Evolutionary conservation across 2,329 filamentous ascomycete genomes (phyloP), one percentile per base, ranked within the genome.

Genomic region (Diaporthe sp.): DNA sequence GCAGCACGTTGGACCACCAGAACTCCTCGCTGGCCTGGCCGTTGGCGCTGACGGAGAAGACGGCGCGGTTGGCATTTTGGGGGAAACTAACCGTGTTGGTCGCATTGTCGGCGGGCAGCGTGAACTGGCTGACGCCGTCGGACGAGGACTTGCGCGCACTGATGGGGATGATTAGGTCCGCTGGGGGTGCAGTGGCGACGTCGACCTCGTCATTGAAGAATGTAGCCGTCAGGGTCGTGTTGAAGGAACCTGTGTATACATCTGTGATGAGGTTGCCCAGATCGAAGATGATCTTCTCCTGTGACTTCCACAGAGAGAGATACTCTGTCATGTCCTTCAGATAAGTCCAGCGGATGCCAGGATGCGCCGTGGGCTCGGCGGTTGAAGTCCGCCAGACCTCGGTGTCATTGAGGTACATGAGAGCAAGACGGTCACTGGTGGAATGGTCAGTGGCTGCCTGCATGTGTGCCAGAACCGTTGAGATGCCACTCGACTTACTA

Each of bases 341-440:
- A 80, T 94, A 95, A 0, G 89, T 91, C 93, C 93, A 96, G 58
- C 88, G 85, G 76, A 97, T 95, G 9, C 94, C 94, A 30, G 87
- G 87, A 6, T 84, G 78, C 5, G 79, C 77, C 0, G 91, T 94
- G 1, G 95, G 94, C 83, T 97, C 93, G 5, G 94, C 93, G 1
- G 95, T 97, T 7, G 94, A 95, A 2, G 94, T 96, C 33, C 94
- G 88, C 87, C 93, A 97, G n/a, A 97, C 88, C 81, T 97, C 94
- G 13, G 90, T 91, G 81, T 96, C 93, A 54, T 91, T 91, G 50
- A 97, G 86, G 79, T 92, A 97, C 88, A 97, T 92, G 42, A 93
- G 82, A 5, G 91, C 95, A 12, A 96, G 87, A 52, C 94, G 89
- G 81, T 97, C 95, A 82, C 68, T 71, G 30, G 25, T 35, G 30